Base-by-base conservation (phyloP, 2,329 filamentous ascomycete genomes). In the Fusarium incarnatum region DNA sequence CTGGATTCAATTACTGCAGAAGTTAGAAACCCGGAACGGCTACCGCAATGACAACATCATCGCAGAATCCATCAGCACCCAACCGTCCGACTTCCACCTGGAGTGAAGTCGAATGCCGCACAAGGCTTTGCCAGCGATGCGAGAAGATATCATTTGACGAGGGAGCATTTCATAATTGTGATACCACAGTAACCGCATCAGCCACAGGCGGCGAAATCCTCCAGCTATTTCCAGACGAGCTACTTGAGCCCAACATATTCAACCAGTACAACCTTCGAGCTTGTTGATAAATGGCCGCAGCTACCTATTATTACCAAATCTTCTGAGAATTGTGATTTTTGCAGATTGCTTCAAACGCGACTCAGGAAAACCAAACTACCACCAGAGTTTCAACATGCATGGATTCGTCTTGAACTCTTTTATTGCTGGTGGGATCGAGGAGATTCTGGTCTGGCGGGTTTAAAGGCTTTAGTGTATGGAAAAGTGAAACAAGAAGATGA, bases 401-500 rank as follows among this genome's bases (percentile, higher is more conserved):
- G 11, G 45, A 13, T 47, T 6, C 25, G 4, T 20, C 5, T 47
- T 0, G 5, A 47, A 30, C 18, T 27, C 1, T 47, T n/a, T 47
- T 30, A 47, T 30, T 13, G 15, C 2, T 34, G 32, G 15, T 10
- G 15, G 15, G 5, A 16, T 2, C 2, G 1, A 16, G 8, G 3
- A 0, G 3, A 16, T 8, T 8, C 15, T 16, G 32, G 15, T 9
- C 3, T 34, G 8, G 4, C 8, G 5, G 15, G 15, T 1, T 18
- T 34, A 4, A 34, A 34, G 16, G 32, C 32, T 18, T 10, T 34
- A 5, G 15, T 34, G 3, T 6, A 18, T 34, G 45, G 45, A 2
- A 47, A 30, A 6, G 0, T 20, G 7, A 9, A 30, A 9, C 2
- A 30, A 1, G 25, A 30, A 5, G 11, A 30, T 30, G 6, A 30